phyloP scores from a whole-genome alignment of 192 early-diverging fungal species.

The Coemansia sp. region DNA sequence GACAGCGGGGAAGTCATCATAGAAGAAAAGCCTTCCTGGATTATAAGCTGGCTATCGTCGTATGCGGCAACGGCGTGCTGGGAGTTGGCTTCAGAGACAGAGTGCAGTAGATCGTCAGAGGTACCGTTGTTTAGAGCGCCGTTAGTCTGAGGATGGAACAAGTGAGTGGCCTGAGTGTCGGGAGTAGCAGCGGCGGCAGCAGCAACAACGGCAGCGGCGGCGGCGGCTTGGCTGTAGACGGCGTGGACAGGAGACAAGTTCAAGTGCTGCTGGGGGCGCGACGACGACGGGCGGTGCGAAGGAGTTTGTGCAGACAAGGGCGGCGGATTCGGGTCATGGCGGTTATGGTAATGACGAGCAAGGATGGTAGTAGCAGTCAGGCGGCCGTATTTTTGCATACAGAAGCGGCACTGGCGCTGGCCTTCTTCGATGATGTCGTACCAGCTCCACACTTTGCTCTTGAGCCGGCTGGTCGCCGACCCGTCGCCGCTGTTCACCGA shows the following conservation, averaged over 20 bases:
- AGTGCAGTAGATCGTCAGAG: slow-evolving; percentile 31
- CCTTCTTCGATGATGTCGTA: slow-evolving; percentile 50
- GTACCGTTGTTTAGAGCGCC: slow-evolving; percentile 35
- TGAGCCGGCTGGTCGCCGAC: slow-evolving; percentile 37
- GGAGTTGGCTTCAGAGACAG: slow-evolving; percentile 31
- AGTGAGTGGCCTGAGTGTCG: slow-evolving; percentile 19
- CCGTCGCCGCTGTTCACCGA: slow-evolving; percentile 22
- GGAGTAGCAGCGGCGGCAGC: slow-evolving; percentile 27
- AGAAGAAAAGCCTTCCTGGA: slow-evolving; percentile 42
- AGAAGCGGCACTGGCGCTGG: slow-evolving; percentile 50
- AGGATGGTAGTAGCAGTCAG: slow-evolving; percentile 55
- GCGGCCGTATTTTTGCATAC: slow-evolving; percentile 49
- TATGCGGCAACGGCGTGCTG: slow-evolving; percentile 24
- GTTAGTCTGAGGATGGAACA: slow-evolving; percentile 38
- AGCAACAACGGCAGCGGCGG: slow-evolving; percentile 39
- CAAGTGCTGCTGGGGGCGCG: slow-evolving; percentile 13
- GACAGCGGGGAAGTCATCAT: slow-evolving; percentile 46
- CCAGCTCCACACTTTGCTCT: slow-evolving; percentile 57
- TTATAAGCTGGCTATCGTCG: slow-evolving; percentile 43
- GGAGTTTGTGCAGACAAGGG: slow-evolving; percentile 20
- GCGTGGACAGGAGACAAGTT: slow-evolving; percentile 29
- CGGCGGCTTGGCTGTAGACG: slow-evolving; percentile 39
- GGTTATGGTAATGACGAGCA: slow-evolving; percentile 52
- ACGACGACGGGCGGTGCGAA: slow-evolving; percentile 11
- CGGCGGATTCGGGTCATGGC: slow-evolving; percentile 41